phyloP scores from a whole-genome alignment of 164 flowering plant species.

The Malania oleifera region DNA sequence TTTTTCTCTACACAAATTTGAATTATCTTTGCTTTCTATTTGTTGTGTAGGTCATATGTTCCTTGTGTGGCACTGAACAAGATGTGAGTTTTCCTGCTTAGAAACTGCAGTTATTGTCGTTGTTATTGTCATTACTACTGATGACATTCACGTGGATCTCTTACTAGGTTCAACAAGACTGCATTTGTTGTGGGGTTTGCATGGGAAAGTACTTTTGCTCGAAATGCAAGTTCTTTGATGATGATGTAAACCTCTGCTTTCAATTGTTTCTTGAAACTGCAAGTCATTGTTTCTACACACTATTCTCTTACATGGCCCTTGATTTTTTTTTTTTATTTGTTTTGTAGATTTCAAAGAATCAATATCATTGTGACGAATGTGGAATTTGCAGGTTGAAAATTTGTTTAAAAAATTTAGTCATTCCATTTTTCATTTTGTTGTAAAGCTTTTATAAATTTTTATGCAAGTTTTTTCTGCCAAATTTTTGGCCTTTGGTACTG shows the following conservation, averaged over 20 bases:
- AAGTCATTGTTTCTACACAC: not conserved
- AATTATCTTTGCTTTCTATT: too few relatives aligned
- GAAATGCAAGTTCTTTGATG: slow-evolving; percentile 85
- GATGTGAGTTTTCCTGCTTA: slow-evolving; percentile 43
- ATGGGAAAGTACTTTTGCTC: slow-evolving; percentile 81
- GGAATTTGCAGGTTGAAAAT: slow-evolving; percentile 74
- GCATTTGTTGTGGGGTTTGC: slow-evolving; percentile 76
- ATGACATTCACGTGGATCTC: not conserved
- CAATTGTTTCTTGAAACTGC: not conserved
- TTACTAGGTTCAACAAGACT: slow-evolving; percentile 65
- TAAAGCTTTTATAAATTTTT: too few relatives aligned
- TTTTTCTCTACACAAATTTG: too few relatives aligned
- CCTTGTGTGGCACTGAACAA: slow-evolving; percentile 80
- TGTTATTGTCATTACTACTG: too few relatives aligned
- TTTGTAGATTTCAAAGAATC: slow-evolving; percentile 69
- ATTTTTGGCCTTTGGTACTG: slow-evolving; percentile 29
- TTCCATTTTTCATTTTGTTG: not conserved
- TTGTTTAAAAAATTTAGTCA: too few relatives aligned
- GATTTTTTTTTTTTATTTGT: not conserved
- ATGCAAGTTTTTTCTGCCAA: too few relatives aligned
- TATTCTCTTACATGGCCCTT: not conserved
- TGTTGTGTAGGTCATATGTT: slow-evolving; percentile 95
- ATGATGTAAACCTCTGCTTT: slow-evolving; percentile 71
- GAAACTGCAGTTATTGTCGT: slow-evolving; percentile 1
- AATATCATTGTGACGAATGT: slow-evolving; percentile 86